Conservation (phyloP, 257 asterid genomes). For the Plantago ovata region DNA sequence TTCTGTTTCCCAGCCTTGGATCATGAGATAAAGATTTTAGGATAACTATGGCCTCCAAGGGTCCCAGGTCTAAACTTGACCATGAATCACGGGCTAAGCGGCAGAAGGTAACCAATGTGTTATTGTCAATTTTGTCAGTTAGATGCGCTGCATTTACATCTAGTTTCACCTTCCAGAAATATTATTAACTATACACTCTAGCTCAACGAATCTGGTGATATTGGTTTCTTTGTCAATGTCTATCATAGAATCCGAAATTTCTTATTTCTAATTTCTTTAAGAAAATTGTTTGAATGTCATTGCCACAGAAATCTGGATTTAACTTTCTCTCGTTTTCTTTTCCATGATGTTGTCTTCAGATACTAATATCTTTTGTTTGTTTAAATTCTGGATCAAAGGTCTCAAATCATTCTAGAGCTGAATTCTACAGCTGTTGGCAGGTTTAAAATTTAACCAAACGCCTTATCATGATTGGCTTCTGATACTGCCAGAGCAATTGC, state of each 20-base stretch:
- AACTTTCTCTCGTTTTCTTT: no score
- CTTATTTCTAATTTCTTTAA: no score
- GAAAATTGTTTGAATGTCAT: background rate
- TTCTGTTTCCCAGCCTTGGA: slow-evolving; percentile 20
- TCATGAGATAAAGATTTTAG: slow-evolving; percentile 42
- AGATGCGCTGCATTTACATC: slow-evolving; percentile 11
- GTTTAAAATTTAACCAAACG: no score
- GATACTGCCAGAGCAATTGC: no score
- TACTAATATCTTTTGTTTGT: no score
- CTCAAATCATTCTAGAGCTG: no score
- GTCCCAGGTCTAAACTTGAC: slow-evolving; percentile 90
- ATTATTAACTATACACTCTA: background rate
- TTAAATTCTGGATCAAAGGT: no score
- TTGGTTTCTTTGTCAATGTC: background rate
- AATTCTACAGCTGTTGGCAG: no score
- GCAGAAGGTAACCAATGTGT: slow-evolving; percentile 61
- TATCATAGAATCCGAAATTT: background rate
- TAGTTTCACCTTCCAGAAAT: slow-evolving; percentile 2
- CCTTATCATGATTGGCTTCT: no score
- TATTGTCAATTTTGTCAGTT: slow-evolving; percentile 12
- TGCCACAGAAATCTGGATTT: no score
- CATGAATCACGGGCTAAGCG: slow-evolving; percentile 88
- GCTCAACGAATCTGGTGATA: no score
- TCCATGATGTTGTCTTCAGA: no score
- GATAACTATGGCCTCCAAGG: slow-evolving; percentile 93